Evolutionary conservation across 441 rosid species (phyloP).

Genomic region (Kokia cookei): DNA sequence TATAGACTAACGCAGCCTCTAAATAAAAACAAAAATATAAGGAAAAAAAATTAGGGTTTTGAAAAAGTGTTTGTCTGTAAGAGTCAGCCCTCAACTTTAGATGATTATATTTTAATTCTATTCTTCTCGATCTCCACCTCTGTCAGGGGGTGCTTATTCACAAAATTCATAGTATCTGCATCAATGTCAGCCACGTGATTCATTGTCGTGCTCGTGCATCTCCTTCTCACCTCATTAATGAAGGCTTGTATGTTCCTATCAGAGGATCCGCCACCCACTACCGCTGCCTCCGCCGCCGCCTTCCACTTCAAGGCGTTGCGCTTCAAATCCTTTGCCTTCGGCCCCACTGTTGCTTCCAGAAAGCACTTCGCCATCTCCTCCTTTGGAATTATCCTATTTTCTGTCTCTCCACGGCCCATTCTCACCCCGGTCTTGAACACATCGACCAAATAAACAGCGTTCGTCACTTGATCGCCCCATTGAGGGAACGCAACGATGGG

Average conservation of each 20-base stretch:
- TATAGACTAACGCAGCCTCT: too few species aligned
- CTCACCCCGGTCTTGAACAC: constrained; percentile 61
- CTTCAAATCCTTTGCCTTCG: constrained; percentile 49
- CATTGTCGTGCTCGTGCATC: constrained; percentile 7
- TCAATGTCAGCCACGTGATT: background rate
- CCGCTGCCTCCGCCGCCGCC: constrained; percentile 58
- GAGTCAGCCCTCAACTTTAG: too few species aligned
- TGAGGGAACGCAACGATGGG: constrained; percentile 68
- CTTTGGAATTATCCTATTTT: constrained; percentile 42
- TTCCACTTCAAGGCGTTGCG: constrained; percentile 62
- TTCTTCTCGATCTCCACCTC: too few species aligned
- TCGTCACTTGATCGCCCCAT: constrained; percentile 90
- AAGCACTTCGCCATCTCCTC: constrained; percentile 63
- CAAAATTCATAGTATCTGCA: background rate
- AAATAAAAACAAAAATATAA: too few species aligned
- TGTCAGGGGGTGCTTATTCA: too few species aligned
- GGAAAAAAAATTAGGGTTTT: too few species aligned
- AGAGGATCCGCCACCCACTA: constrained; percentile 68
- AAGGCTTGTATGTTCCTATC: constrained; percentile 51
- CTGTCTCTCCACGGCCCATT: constrained; percentile 62
- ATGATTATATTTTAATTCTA: too few species aligned
- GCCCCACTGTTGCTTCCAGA: constrained; percentile 46
- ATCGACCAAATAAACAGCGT: constrained; percentile 58
- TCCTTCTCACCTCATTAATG: constrained; percentile 49
- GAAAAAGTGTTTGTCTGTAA: too few species aligned